phyloP scores from a whole-genome alignment of 2,329 filamentous ascomycete genomes.

The Aureobasidium sp. region DNA sequence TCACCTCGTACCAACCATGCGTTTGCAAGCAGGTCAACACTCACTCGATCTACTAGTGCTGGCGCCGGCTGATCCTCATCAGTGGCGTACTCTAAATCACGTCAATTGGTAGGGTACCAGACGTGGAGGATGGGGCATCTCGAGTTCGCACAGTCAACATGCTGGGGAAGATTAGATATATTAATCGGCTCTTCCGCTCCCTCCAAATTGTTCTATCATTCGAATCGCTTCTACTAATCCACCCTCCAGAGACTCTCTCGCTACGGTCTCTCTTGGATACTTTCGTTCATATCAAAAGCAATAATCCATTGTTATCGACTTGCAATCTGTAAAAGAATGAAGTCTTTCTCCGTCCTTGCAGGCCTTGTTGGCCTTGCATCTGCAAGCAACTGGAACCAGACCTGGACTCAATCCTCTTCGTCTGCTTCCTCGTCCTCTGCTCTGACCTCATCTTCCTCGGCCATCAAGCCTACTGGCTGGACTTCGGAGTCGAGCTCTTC shows the following conservation, averaged over 20 bases:
- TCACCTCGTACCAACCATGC: background rate
- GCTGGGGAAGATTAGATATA: slow-evolving; percentile 5
- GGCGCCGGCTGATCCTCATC: slow-evolving; percentile 15
- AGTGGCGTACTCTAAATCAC: slow-evolving; percentile 13
- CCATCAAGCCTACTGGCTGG: background rate
- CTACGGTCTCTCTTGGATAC: slow-evolving; percentile 36
- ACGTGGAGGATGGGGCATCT: slow-evolving; percentile 5
- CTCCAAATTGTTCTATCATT: background rate
- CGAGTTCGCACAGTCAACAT: slow-evolving; percentile 3
- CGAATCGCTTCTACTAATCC: slow-evolving; percentile 18
- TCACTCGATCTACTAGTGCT: background rate
- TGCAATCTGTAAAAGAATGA: slow-evolving; percentile 3
- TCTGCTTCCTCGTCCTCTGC: background rate
- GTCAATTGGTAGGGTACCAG: slow-evolving; percentile 12
- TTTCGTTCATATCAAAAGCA: slow-evolving; percentile 21
- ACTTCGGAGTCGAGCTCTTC: background rate
- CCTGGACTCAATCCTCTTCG: background rate
- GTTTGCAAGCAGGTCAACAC: background rate
- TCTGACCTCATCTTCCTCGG: slow-evolving; percentile 2
- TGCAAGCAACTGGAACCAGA: slow-evolving; percentile 1
- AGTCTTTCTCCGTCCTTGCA: slow-evolving; percentile 12
- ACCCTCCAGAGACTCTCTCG: slow-evolving; percentile 37
- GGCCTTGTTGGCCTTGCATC: slow-evolving; percentile 15
- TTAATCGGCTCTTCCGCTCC: slow-evolving; percentile 5
- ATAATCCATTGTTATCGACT: background rate